phyloP scores from a whole-genome alignment of 441 rosid genomes.

The Lepidium campestre region DNA sequence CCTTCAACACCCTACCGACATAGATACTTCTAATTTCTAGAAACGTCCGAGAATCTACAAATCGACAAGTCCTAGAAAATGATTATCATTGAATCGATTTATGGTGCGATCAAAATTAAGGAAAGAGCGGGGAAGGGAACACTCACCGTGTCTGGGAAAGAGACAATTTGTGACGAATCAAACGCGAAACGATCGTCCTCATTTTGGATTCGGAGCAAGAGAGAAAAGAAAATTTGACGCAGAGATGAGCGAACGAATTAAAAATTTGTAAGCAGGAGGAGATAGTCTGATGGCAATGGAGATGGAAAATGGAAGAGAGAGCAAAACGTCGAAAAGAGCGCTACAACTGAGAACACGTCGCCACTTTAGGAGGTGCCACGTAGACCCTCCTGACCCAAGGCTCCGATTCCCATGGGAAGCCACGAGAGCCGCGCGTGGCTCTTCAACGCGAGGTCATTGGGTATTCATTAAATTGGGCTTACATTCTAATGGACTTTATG shows the following conservation, averaged over 20 bases:
- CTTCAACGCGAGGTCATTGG: neutral
- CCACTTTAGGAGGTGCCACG: slow-evolving; percentile 8
- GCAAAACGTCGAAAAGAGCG: slow-evolving; percentile 12
- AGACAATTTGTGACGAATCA: slow-evolving; percentile 46
- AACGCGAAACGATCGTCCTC: slow-evolving; percentile 52
- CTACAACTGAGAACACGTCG: slow-evolving; percentile 22
- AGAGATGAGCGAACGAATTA: neutral
- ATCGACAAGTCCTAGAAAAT: neutral
- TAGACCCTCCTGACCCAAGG: slow-evolving; percentile 20
- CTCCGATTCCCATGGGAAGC: neutral
- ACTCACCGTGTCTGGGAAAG: slow-evolving; percentile 43
- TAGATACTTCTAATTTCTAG: neutral
- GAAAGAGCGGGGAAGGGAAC: neutral
- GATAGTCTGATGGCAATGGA: slow-evolving; percentile 19
- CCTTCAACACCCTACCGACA: neutral
- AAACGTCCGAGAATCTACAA: neutral
- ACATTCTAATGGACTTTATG: neutral
- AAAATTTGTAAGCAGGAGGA: neutral
- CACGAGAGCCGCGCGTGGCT: slow-evolving; percentile 9
- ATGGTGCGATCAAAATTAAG: neutral
- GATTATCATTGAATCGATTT: neutral
- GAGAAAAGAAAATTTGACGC: neutral
- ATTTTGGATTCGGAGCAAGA: slow-evolving; percentile 21
- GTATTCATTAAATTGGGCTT: neutral
- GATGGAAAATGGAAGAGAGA: slow-evolving; percentile 3